Evolutionary conservation across 78 protist species (phyloP).

Genomic region (Isochrysis galbana): DNA sequence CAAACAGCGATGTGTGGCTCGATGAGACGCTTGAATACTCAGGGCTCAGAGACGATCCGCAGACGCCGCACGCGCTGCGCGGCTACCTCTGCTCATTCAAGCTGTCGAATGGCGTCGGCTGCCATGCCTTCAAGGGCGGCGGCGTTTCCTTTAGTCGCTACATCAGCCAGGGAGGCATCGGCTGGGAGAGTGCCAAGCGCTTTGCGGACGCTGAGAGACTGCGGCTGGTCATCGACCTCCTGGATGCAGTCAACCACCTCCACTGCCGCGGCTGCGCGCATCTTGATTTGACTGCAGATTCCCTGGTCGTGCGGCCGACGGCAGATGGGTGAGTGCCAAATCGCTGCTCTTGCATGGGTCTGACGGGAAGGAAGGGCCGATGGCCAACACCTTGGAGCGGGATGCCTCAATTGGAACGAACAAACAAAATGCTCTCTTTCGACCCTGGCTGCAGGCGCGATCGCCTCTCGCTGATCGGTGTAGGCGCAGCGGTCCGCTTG

Average conservation of each 20-base stretch:
- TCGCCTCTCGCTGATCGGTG: neutral
- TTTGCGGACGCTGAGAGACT: neutral
- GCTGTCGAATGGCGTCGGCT: neutral
- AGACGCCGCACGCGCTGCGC: neutral
- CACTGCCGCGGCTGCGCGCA: neutral
- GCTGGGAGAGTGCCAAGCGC: neutral
- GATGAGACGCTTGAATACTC: neutral
- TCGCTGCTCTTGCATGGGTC: too few relatives aligned
- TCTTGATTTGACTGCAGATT: neutral
- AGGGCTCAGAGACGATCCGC: neutral
- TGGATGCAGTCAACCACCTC: neutral
- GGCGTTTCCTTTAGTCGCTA: neutral
- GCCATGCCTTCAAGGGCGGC: neutral
- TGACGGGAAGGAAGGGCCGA: too few relatives aligned
- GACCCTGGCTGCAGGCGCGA: too few relatives aligned
- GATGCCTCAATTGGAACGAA: too few relatives aligned
- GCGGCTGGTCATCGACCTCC: neutral
- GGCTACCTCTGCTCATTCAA: neutral
- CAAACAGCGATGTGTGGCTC: neutral
- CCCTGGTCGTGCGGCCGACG: neutral
- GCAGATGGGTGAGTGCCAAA: too few relatives aligned
- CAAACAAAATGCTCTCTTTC: too few relatives aligned
- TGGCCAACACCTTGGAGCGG: too few relatives aligned
- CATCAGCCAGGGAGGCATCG: neutral
- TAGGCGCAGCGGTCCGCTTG: neutral